Evolutionary conservation across 108 stramenopile species (phyloP), one percentile per base, ranked within the genome.

Genomic region (Skeletonema potamos): DNA sequence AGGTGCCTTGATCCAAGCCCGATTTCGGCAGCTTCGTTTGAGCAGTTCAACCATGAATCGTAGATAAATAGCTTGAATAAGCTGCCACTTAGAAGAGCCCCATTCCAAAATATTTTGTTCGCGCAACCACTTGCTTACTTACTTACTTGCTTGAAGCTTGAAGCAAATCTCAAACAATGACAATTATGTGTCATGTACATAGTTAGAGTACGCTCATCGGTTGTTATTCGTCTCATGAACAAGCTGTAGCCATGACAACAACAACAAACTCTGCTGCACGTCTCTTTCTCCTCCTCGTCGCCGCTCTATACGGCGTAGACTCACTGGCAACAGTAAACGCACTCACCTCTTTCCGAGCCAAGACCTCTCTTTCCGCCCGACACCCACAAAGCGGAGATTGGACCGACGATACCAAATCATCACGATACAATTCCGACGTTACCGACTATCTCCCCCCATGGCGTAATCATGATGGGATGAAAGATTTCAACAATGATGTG

Each of bases 361-460:
- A 12, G n/a, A 58, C 57, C 4, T 8, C 2, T 33, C 57, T 58
- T 6, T 58, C 15, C 22, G 57, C 57, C 58, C 58, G 58, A 33
- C 30, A 33, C 4, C 58, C 58, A n/a, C 58, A 59, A 59, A 34
- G 33, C 30, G 36, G 36, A 17, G 33, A 59, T 59, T 59, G 58
- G 58, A 59, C 58, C 6, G 58, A 59, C 28, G 58, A 59, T n/a
- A 59, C 58, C 10, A 59, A 59, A 34, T 30, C 27, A 8, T 30
- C 27, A 7, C 58, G 58, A 11, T 20, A 59, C 58, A 59, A 59
- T 2, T 22, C 17, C 17, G 58, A 59, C 30, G 58, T 59, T 34
- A 59, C 32, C 58, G 58, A 59, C 0, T 59, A 59, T 9, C 58
- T 59, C 32, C 58, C 58, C 58, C 58, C 58, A 34, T 59, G 58